Evolutionary conservation across 2,329 filamentous ascomycete genomes (phyloP).

Genomic region (Colletotrichum graminicola): DNA sequence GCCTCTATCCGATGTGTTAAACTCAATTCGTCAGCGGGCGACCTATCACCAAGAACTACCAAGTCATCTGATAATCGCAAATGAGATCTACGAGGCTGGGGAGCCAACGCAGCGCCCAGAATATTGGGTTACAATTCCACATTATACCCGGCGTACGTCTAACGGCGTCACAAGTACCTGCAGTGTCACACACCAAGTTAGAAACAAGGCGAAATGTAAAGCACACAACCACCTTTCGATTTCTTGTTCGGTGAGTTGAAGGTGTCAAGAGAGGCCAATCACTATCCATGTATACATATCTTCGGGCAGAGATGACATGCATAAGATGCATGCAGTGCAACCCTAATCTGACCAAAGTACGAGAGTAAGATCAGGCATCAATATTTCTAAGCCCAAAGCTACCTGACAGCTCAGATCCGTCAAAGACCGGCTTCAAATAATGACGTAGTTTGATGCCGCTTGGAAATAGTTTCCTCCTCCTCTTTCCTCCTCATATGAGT

Average conservation of each 20-base stretch:
- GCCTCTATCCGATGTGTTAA: neutral
- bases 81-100: neutral
- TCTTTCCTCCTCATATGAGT: neutral
- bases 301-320: neutral
- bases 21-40: neutral
- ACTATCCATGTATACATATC: rapidly evolving
- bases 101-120: neutral
- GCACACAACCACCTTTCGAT: neutral
- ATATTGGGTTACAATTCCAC: neutral
- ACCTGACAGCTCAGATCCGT: neutral
- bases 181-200: neutral
- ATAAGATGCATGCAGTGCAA: neutral
- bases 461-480: neutral
- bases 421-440: neutral
- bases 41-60: neutral
- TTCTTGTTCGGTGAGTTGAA: neutral
- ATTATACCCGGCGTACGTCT: neutral
- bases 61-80: neutral
- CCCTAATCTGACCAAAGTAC: neutral
- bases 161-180: neutral
- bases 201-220: neutral
- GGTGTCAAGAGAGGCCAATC: neutral
- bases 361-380: neutral
- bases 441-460: neutral
- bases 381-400: neutral